Conservation (phyloP, 768 basidiomycete genomes). For the Psilocybe cyanescens region DNA sequence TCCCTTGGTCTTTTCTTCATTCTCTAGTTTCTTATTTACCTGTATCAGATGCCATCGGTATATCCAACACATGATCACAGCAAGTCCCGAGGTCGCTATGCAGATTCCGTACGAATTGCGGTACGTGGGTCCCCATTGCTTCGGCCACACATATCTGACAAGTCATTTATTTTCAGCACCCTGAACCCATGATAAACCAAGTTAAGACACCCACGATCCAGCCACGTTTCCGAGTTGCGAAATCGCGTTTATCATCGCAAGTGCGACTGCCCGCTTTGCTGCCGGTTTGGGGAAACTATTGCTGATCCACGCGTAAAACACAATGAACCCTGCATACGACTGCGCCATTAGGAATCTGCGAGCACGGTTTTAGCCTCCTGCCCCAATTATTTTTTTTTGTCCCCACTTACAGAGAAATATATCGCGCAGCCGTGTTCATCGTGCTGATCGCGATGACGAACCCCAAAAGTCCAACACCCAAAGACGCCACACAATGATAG, state of each 20-base stretch:
- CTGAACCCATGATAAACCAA: neutral
- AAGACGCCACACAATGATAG: constrained; percentile 65
- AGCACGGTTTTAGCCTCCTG: neutral
- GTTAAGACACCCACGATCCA: constrained; percentile 62
- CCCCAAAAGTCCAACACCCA: constrained; percentile 67
- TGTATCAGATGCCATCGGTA: constrained; percentile 45
- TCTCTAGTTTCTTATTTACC: constrained; percentile 42
- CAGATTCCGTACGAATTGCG: constrained; percentile 73
- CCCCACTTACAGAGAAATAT: constrained; percentile 59
- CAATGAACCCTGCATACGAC: constrained; percentile 71
- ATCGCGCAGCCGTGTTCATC: constrained; percentile 71
- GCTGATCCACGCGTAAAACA: constrained; percentile 56
- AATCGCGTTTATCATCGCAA: constrained; percentile 82
- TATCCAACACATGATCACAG: constrained; percentile 55
- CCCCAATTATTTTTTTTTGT: constrained; percentile 29
- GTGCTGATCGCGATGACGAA: constrained; percentile 74
- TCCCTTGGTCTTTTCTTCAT: constrained; percentile 43
- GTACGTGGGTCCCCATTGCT: constrained; percentile 70
- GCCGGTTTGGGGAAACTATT: constrained; percentile 71
- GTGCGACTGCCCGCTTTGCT: constrained; percentile 81
- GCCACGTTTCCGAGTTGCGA: constrained; percentile 84
- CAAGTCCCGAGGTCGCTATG: constrained; percentile 57
- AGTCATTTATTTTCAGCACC: constrained; percentile 10
- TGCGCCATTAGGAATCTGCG: constrained; percentile 75
- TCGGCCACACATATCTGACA: constrained; percentile 68